Percentiles rank a stretch among this genome's conserved stretches.
These are phyloP conservation scores for Psilocybe subaeruginosa DNA, from an alignment of 768 basidiomycete genomes.

Conservation along the genomic window DNA sequence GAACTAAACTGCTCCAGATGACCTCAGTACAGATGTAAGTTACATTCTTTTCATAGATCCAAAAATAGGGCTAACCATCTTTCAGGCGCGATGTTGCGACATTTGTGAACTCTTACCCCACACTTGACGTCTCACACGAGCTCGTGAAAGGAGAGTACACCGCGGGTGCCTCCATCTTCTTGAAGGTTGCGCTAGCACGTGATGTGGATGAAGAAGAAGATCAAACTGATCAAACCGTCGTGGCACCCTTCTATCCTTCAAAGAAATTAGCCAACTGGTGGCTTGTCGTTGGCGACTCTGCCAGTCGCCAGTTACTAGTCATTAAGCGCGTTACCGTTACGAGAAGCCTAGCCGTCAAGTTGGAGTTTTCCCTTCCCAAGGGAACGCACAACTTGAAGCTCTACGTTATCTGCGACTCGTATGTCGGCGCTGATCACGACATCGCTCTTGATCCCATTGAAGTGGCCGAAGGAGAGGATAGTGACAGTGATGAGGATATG, in stretches of 20 bases:
- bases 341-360: slow-evolving; percentile 81
- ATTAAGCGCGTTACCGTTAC: slow-evolving; percentile 90
- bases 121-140: slow-evolving; percentile 88
- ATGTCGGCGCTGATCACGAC: slow-evolving; percentile 91
- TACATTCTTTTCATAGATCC: background rate
- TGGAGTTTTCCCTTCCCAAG: slow-evolving; percentile 88
- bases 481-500: slow-evolving; percentile 79
- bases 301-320: slow-evolving; percentile 79
- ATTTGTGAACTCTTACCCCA: slow-evolving; percentile 97
- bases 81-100: slow-evolving; percentile 89
- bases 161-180: slow-evolving; percentile 79
- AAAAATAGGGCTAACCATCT: slow-evolving; percentile 18
- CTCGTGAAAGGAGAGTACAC: slow-evolving; percentile 88
- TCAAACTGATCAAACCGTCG: slow-evolving; percentile 75
- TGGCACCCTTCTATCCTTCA: slow-evolving; percentile 92
- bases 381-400: slow-evolving; percentile 83
- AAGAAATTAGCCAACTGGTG: slow-evolving; percentile 97
- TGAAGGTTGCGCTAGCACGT: slow-evolving; percentile 78
- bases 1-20: slow-evolving; percentile 85
- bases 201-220: slow-evolving; percentile 84
- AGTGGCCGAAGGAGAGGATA: slow-evolving; percentile 90
- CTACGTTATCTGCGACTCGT: slow-evolving; percentile 92
- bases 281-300: slow-evolving; percentile 90
- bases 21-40: slow-evolving; percentile 83
- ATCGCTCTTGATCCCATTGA: slow-evolving; percentile 81